Evolutionary conservation across 2,329 filamentous ascomycete genomes (phyloP).

Genomic region (Colletotrichum sp.): DNA sequence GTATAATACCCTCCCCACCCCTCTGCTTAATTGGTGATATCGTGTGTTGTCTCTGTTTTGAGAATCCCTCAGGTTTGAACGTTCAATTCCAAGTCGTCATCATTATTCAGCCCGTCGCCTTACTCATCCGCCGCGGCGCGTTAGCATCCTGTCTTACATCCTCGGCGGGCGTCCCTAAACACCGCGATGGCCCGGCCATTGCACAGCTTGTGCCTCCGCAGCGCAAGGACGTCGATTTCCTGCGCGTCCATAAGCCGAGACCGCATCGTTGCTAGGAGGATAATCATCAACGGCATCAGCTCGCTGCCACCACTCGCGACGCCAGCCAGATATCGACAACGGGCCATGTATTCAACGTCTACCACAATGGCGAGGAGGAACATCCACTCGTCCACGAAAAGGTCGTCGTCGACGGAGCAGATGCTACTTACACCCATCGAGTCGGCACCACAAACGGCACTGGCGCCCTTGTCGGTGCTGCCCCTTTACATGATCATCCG

Average conservation of each 20-base stretch:
- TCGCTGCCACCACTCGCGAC: not conserved
- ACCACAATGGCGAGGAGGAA: constrained; percentile 22
- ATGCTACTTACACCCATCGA: not conserved
- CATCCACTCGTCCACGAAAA: constrained; percentile 30
- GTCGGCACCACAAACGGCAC: not conserved
- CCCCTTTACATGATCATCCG: constrained; percentile 71
- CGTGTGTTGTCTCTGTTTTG: not conserved
- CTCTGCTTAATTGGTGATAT: not conserved
- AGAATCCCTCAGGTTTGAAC: not conserved
- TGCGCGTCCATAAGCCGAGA: not conserved
- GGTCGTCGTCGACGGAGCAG: constrained; percentile 24
- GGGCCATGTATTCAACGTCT: not conserved
- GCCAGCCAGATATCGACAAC: accelerated
- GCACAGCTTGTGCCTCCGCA: not conserved
- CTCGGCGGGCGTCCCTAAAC: not conserved
- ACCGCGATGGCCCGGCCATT: not conserved
- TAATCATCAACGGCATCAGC: not conserved
- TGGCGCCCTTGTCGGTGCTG: constrained; percentile 65
- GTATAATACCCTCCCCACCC: not conserved
- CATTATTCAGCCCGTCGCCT: not conserved
- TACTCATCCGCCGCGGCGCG: not conserved
- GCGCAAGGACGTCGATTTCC: not conserved
- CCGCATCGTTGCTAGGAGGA: not conserved
- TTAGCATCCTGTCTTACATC: not conserved
- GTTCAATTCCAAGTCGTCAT: not conserved